Evolutionary conservation across 163 green algal species (phyloP), one percentile per base, ranked within the genome.

Genomic region (Scenedesmus sp.): DNA sequence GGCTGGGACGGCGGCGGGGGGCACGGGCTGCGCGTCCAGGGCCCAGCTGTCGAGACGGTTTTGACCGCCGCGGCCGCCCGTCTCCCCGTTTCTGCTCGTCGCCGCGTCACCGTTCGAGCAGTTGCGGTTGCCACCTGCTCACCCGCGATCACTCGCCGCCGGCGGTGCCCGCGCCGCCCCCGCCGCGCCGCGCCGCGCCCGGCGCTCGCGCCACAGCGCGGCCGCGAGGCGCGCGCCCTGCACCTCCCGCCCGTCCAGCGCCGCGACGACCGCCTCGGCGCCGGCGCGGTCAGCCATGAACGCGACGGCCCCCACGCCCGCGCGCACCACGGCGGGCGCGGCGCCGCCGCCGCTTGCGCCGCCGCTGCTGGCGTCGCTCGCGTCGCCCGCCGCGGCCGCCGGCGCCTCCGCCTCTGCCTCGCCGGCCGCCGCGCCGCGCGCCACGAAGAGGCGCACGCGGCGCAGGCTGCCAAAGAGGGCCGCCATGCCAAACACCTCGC

Each of bases 401-500:
- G 10, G 24, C 24, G 14, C 29, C 2, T 47, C 34, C n/a, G 45
- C 26, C 17, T 22, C 42, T 29, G 67, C 51, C 28, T 36, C 51
- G 10, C 26, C 26, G 18, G 44, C 36, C 9, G 26, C 56, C 28
- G 36, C 28, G 28, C 39, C 56, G 10, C 11, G 28, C 10, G 1
- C 28, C 56, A 11, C 56, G n/a, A n/a, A n/a, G n/a, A 47, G 10
- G 39, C 39, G 7, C 3, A 67, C 69, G 15, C 29, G 20, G 24
- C 24, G 39, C 1, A 77, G 53, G 13, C 10, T 15, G 24, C 69
- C 69, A 57, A 77, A 77, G 14, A 58, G 42, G 39, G 53, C 65
- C 26, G 53, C 66, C 54, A 77, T 57, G 54, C 69, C 69, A 15
- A 57, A 44, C 17, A 58, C 53, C 36, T 77, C 69, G 7, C 36